phyloP scores from a whole-genome alignment of 2,329 filamentous ascomycete species.

The Sclerotinia glacialis region DNA sequence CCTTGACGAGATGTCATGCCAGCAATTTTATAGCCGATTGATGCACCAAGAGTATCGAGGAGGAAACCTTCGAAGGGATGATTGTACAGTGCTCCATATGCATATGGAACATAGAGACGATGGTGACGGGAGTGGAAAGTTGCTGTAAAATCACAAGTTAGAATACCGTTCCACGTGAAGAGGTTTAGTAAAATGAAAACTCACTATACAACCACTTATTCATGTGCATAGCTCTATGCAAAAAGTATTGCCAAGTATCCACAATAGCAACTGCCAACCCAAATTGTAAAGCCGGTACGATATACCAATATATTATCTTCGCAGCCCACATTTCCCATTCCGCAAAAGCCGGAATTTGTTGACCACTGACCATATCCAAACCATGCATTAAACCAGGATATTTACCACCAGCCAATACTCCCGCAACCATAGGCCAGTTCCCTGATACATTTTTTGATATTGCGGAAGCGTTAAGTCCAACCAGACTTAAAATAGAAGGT shows the following conservation, averaged over 20 bases:
- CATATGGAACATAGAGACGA: slow-evolving; percentile 94
- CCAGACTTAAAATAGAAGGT: slow-evolving; percentile 63
- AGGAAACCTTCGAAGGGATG: slow-evolving; percentile 93
- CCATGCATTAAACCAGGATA: slow-evolving; percentile 70
- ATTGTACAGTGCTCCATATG: slow-evolving; percentile 95
- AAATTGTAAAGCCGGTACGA: slow-evolving; percentile 77
- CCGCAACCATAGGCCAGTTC: slow-evolving; percentile 71
- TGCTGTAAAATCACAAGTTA: slow-evolving; percentile 47
- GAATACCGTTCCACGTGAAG: neutral
- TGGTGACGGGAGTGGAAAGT: slow-evolving; percentile 95
- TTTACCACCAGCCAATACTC: slow-evolving; percentile 72
- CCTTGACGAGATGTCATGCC: slow-evolving; percentile 82
- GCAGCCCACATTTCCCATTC: slow-evolving; percentile 76
- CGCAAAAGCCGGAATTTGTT: slow-evolving; percentile 68
- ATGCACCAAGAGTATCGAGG: slow-evolving; percentile 85
- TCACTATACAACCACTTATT: slow-evolving; percentile 96
- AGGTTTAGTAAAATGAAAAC: slow-evolving; percentile 40
- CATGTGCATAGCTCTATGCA: slow-evolving; percentile 94
- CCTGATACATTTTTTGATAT: slow-evolving; percentile 72
- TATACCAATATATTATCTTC: slow-evolving; percentile 73
- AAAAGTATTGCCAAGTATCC: slow-evolving; percentile 98
- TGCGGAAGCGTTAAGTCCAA: slow-evolving; percentile 73
- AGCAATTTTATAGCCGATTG: slow-evolving; percentile 75
- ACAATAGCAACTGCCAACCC: slow-evolving; percentile 70
- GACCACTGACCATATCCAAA: slow-evolving; percentile 51